Evolutionary conservation across 345 rosid species (phyloP).

Genomic region (Eucalyptus cloeziana): DNA sequence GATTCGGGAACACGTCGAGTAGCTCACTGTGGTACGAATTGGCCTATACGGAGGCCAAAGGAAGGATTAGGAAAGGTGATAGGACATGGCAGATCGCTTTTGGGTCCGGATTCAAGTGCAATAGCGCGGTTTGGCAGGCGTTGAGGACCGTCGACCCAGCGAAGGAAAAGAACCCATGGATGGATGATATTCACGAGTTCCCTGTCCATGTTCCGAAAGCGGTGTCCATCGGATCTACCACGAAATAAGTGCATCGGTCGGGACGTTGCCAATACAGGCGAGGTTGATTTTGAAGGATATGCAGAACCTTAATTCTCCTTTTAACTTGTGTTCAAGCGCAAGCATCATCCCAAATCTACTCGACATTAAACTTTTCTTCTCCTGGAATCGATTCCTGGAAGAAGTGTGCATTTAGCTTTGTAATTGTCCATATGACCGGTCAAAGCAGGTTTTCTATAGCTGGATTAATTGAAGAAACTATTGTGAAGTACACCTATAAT

Average conservation of each 20-base stretch:
- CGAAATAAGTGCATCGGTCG: neutral
- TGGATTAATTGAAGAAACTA: neutral
- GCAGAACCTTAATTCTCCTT: neutral
- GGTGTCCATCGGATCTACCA: neutral
- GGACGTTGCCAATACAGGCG: neutral
- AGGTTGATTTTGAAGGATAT: neutral
- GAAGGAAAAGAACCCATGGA: conserved; percentile 41
- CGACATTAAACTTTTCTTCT: neutral
- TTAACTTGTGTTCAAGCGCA: neutral
- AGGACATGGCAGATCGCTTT: conserved; percentile 67
- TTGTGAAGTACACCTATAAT: neutral
- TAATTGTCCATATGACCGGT: neutral
- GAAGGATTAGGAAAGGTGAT: conserved; percentile 53
- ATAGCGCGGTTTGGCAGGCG: conserved; percentile 53
- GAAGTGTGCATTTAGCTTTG: neutral
- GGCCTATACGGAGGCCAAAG: conserved; percentile 59
- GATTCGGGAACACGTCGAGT: conserved; percentile 71
- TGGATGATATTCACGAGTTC: conserved; percentile 27
- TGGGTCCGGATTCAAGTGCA: conserved; percentile 77
- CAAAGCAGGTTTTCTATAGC: neutral
- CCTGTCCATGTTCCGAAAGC: conserved; percentile 22
- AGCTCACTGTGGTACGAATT: conserved; percentile 67
- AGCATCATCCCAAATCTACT: neutral
- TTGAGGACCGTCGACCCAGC: conserved; percentile 26
- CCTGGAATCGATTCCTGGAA: neutral